These are phyloP conservation scores for Hypholoma sublateritium DNA, from an alignment of 768 basidiomycete genomes.

Conservation along the genomic window DNA sequence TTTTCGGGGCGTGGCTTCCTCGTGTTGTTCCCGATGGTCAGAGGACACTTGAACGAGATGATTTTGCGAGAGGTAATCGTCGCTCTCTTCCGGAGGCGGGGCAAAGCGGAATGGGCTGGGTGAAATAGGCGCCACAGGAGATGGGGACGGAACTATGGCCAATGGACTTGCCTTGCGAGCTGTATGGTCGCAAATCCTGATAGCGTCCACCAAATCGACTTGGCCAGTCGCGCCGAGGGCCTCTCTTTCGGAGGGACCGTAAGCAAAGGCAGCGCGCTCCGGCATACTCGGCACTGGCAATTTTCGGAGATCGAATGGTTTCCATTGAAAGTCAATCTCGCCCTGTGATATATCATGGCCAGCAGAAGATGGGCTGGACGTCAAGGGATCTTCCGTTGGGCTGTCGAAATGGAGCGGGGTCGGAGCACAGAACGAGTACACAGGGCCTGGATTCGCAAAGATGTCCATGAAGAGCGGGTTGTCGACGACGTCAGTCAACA, in stretches of 20 bases:
- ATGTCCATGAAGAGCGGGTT: slow-evolving; percentile 19
- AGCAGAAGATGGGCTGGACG: slow-evolving; percentile 30
- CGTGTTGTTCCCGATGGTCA: not conserved
- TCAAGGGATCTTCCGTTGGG: slow-evolving; percentile 49
- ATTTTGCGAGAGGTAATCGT: not conserved
- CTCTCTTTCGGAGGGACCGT: not conserved
- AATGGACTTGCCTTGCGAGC: not conserved
- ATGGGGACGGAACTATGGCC: not conserved
- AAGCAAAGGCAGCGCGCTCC: slow-evolving; percentile 11
- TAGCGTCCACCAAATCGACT: not conserved
- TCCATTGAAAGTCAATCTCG: slow-evolving; percentile 56
- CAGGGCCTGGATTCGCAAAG: slow-evolving; percentile 54
- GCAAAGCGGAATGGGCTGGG: slow-evolving; percentile 28
- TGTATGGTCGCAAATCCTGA: not conserved
- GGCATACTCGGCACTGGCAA: slow-evolving; percentile 16
- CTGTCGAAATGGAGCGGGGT: slow-evolving; percentile 50
- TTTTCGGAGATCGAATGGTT: slow-evolving; percentile 42
- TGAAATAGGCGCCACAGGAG: slow-evolving; percentile 2
- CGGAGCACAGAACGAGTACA: slow-evolving; percentile 23
- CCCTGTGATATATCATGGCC: slow-evolving; percentile 38
- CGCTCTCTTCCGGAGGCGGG: slow-evolving; percentile 13
- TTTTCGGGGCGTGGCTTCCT: not conserved
- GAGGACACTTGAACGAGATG: not conserved
- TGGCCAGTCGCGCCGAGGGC: not conserved
- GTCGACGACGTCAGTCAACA: slow-evolving; percentile 7